phyloP scores from a whole-genome alignment of 2,329 filamentous ascomycete species.

The Epichloe sylvatica region DNA sequence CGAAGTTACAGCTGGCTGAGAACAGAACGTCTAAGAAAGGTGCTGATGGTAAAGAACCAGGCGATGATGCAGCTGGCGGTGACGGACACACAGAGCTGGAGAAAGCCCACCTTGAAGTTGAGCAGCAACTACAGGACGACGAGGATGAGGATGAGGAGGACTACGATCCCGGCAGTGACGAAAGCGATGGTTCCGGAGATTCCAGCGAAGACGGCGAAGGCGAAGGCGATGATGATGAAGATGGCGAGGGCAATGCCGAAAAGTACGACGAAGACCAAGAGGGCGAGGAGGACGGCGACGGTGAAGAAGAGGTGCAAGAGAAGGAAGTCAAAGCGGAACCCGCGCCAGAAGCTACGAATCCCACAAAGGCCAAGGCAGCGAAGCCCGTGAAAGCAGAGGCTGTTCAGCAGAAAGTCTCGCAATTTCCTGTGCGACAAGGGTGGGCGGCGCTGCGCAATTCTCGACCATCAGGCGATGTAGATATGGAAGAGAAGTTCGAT shows the following conservation, averaged over 20 bases:
- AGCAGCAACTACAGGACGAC: constrained; percentile 42
- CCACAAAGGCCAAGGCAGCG: constrained; percentile 4
- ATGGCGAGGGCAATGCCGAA: constrained; percentile 25
- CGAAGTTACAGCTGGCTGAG: constrained; percentile 47
- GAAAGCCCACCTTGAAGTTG: constrained; percentile 34
- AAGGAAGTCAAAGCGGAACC: constrained; percentile 9
- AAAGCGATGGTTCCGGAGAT: constrained; percentile 42
- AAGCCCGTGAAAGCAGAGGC: constrained; percentile 4
- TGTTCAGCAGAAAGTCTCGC: constrained; percentile 2
- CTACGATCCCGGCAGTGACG: constrained; percentile 49
- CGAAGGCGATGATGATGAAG: constrained; percentile 34
- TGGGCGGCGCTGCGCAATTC: constrained; percentile 19
- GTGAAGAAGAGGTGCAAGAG: constrained; percentile 10
- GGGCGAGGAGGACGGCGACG: constrained; percentile 19
- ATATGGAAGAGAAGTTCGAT: constrained; percentile 21
- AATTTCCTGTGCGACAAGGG: constrained; percentile 14
- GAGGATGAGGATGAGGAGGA: constrained; percentile 54
- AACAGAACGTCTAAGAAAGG: constrained; percentile 37
- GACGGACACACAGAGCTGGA: constrained; percentile 33
- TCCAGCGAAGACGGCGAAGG: constrained; percentile 39
- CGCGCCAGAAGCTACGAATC: not conserved
- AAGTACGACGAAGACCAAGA: constrained; percentile 25
- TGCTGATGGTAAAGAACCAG: constrained; percentile 25
- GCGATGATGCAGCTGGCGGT: constrained; percentile 16
- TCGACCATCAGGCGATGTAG: constrained; percentile 15